phyloP scores from a whole-genome alignment of 306 rosid species.

The Vicia sativa region DNA sequence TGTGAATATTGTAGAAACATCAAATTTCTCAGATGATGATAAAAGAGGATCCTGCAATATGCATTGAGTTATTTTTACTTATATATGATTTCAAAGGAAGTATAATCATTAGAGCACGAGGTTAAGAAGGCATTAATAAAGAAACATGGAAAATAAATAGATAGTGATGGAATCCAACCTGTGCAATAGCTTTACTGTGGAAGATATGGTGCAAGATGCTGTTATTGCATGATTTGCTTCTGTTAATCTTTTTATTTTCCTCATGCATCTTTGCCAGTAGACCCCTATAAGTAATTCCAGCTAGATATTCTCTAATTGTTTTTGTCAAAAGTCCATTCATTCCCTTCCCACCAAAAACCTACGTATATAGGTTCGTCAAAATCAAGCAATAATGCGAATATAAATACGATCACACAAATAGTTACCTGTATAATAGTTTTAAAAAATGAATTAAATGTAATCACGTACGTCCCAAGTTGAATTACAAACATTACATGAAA shows the following conservation, averaged over 20 bases:
- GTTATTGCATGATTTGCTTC: conserved; percentile 37
- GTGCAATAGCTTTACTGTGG: conserved; percentile 46
- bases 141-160: not conserved
- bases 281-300: conserved; percentile 47
- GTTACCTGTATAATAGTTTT: not conserved
- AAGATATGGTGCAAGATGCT: conserved; percentile 43
- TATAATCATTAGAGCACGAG: not conserved
- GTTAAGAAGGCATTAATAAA: not conserved
- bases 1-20: conserved; percentile 44
- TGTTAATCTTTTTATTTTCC: conserved; percentile 32
- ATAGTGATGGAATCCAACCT: conserved; percentile 44
- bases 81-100: too few species aligned
- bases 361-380: conserved; percentile 8
- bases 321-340: conserved; percentile 81
- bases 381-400: not conserved
- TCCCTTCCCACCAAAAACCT: conserved; percentile 57
- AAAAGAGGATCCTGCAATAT: conserved; percentile 60
- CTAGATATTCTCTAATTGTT: conserved; percentile 18
- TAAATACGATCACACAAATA: not conserved
- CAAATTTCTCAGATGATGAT: conserved; percentile 63
- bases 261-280: conserved; percentile 45
- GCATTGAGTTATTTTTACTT: not conserved
- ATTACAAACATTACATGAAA: too few species aligned
- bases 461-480: too few species aligned
- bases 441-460: not conserved